Base-by-base conservation (phyloP, 2,329 filamentous ascomycete species). In the Dothideomycetes sp. region DNA sequence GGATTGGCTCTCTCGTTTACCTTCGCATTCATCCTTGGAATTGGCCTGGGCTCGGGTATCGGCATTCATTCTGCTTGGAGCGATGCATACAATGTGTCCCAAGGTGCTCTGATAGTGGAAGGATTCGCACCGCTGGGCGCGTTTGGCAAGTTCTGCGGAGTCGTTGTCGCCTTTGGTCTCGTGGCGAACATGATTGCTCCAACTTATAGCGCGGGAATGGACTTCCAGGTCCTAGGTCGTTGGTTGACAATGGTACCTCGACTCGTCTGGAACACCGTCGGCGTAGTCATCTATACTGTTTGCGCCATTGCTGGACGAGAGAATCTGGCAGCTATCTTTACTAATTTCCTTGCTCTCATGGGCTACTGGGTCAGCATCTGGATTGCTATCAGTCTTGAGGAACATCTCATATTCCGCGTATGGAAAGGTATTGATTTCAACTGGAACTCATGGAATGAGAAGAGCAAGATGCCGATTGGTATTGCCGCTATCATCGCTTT, bases 281-380 rank as follows among this genome's bases (percentile, higher is more conserved):
- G 74, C 3, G 70, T 76, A 0, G 58, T 82, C 27, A 72, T 82
- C 31, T 79, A 76, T 53, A 74, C 75, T 7, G 70, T 80, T 19
- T 80, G 77, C 49, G 78, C 77, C 0, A 64, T 82, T 12, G 78
- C 70, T 1, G 79, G 80, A 1, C 69, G 77, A 11, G 66, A 69
- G 17, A 60, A 77, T 48, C 66, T 84, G 2, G 71, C 76, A 0
- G 68, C 68, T 18, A 80, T 83, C 44, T 81, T 83, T 54, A 76
- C 74, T 9, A 82, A 82, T 53, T 82, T 83, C 55, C 65, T 83
- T 4, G 76, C 77, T 0, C 60, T 83, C 16, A 82, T 83, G 74
- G 80, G 79, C 2, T 83, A 82, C 57, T 83, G 77, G 78, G 69
- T 80, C 12, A 69, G 69, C 11, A 74, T 81, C 31, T 80, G 76